Percentiles rank a stretch among this genome's conserved stretches.
Evolutionary conservation across 257 asterid genomes (phyloP).

Genomic region (Gentiana dahurica): DNA sequence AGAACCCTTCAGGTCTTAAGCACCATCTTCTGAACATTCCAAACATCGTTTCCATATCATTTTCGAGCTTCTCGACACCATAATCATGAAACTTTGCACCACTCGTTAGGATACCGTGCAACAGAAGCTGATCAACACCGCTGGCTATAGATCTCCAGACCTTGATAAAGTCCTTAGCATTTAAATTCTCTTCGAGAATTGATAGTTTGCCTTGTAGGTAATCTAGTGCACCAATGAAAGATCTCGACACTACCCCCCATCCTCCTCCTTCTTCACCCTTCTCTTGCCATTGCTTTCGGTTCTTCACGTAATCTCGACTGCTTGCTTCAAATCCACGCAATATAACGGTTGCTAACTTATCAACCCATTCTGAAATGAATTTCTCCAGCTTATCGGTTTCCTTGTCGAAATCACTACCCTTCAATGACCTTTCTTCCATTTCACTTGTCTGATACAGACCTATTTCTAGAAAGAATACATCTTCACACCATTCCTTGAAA

Average conservation of each 20-base stretch:
- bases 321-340: conserved; percentile 74
- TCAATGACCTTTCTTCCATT: conserved; percentile 22
- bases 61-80: conserved; percentile 64
- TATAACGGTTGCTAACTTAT: conserved; percentile 73
- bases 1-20: conserved; percentile 92
- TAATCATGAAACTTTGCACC: conserved; percentile 51
- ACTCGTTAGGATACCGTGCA: conserved; percentile 40
- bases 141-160: conserved; percentile 81
- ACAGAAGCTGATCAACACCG: conserved; percentile 53
- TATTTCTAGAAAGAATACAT: conserved; percentile 81
- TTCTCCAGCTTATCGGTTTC: conserved; percentile 49
- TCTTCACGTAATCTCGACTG: conserved; percentile 72
- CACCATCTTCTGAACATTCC: conserved; percentile 70
- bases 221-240: conserved; percentile 68
- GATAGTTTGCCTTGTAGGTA: conserved; percentile 68
- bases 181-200: conserved; percentile 50
- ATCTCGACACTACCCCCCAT: conserved; percentile 34
- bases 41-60: conserved; percentile 54
- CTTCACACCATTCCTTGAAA: conserved; percentile 68
- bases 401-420: conserved; percentile 30
- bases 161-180: conserved; percentile 52
- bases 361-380: conserved; percentile 71
- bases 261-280: conserved; percentile 49
- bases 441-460: conserved; percentile 28
- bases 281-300: conserved; percentile 87